A percentile compares a stretch with the other conserved stretches of the same genome.
phyloP scores from a whole-genome alignment of 306 rosid species.

The Clitoria ternatea region DNA sequence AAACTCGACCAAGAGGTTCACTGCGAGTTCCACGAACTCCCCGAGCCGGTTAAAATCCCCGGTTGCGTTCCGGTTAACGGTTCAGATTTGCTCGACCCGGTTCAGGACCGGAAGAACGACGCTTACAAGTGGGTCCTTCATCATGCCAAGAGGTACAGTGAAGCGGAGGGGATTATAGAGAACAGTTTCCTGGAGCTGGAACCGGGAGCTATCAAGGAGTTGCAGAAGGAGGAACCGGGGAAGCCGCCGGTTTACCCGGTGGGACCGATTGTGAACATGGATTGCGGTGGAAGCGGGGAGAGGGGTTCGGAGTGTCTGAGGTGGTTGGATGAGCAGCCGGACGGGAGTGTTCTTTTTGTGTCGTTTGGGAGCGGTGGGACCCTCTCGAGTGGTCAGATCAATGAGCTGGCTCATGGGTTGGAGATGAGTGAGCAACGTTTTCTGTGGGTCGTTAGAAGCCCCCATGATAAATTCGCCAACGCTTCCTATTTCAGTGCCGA shows the following conservation, averaged over 20 bases:
- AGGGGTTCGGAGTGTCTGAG: conserved; percentile 28
- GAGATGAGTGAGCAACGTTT: conserved; percentile 53
- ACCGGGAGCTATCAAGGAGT: conserved; percentile 38
- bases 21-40: conserved; percentile 44
- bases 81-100: conserved; percentile 52
- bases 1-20: conserved; percentile 37
- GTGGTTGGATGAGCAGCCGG: conserved; percentile 67
- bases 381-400: conserved; percentile 28
- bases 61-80: conserved; percentile 60
- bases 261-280: conserved; percentile 40
- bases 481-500: conserved; percentile 48
- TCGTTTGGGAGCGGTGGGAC: conserved; percentile 67
- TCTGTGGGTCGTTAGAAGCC: conserved; percentile 50
- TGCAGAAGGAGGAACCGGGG: conserved; percentile 31
- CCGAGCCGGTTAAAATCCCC: conserved; percentile 52
- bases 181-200: conserved; percentile 65
- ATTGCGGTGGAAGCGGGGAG: neutral
- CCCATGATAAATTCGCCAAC: conserved; percentile 23
- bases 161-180: conserved; percentile 54
- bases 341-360: conserved; percentile 42
- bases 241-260: conserved; percentile 53
- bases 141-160: conserved; percentile 33
- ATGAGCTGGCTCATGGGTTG: conserved; percentile 43
- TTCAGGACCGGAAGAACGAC: conserved; percentile 63
- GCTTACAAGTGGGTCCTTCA: conserved; percentile 55